Evolutionary conservation across 495 filamentous ascomycete genomes (phyloP), one percentile per base, ranked within the genome.

Genomic region (Podospora comata): DNA sequence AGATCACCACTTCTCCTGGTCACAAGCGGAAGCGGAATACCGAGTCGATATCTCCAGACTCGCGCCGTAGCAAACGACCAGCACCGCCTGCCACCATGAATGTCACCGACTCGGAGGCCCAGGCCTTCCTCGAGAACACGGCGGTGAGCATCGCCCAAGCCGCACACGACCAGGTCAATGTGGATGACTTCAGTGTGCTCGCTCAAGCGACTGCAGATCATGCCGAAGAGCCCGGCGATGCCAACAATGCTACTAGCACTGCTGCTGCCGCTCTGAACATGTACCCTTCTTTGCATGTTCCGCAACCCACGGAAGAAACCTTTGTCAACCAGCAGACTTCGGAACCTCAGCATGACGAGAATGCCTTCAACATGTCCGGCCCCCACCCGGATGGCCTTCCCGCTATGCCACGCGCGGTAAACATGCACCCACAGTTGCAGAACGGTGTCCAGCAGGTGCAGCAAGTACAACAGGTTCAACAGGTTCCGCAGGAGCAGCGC

Each of bases 201-300:
- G 83, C 84, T 55, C 81, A 85, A 61, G 78, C 78, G 5, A 78
- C 80, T 18, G 78, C 73, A 7, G 79, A 71, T 15, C 82, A 85
- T 27, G 77, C 82, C 68, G 78, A 80, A 55, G 84, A 82, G n/a
- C 32, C 13, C 34, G 68, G 77, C 19, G 70, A 82, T 18, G 83
- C 85, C 63, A 77, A 82, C 62, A 75, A 79, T 59, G 82, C 81
- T 62, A 82, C 88, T n/a, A 90, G 85, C 61, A 90, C 89, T 32
- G 88, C 89, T 26, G 89, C 89, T 19, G 90, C 89, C n/a, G 86
- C 89, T 30, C 81, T 88, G 32, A 88, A 87, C 60, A 84, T 86
- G 73, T 90, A 89, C 74, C 87, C 87, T 20, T 85, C 85, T 19
- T 85, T 92, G 72, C 91, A 88, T 63, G 85, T 92, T 7, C 90